Conservation (phyloP, 2,329 filamentous ascomycete genomes). For the Bipolaris sorokiniana region DNA sequence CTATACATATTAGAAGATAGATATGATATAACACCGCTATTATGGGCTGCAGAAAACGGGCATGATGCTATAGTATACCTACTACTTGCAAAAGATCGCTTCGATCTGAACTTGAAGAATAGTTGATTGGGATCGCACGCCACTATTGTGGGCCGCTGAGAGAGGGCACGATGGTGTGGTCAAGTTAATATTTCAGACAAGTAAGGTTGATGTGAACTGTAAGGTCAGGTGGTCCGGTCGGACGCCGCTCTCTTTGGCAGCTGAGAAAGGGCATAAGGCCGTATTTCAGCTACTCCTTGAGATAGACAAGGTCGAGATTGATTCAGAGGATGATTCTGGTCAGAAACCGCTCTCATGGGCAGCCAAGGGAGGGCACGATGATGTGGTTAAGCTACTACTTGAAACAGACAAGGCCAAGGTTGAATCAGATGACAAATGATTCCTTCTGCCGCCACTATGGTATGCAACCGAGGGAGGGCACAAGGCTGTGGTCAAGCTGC, state of each 20-base stretch:
- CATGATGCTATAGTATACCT: slow-evolving; percentile 8
- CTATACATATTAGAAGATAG: slow-evolving; percentile 1
- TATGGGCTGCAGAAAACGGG: slow-evolving; percentile 11
- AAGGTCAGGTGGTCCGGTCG: too few relatives aligned
- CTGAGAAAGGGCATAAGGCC: neutral
- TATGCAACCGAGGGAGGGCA: too few relatives aligned
- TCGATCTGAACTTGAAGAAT: slow-evolving; percentile 10
- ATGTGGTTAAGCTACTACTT: neutral
- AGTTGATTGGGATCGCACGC: neutral
- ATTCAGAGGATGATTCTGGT: neutral
- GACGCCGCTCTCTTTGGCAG: neutral
- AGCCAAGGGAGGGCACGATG: neutral
- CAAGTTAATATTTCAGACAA: neutral
- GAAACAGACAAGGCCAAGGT: neutral
- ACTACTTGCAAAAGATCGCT: slow-evolving; percentile 8
- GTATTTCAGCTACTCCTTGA: neutral
- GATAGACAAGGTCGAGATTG: neutral
- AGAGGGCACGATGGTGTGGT: neutral
- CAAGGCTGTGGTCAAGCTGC: neutral
- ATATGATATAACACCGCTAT: slow-evolving; percentile 11
- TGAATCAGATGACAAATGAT: too few relatives aligned
- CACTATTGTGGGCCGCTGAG: neutral
- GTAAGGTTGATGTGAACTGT: too few relatives aligned
- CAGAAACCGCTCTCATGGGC: neutral
- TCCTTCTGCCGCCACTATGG: too few relatives aligned